A percentile compares a stretch with the other conserved stretches of the same genome.
phyloP scores from a whole-genome alignment of 306 rosid genomes.

The Gastrolobium bilobum region DNA sequence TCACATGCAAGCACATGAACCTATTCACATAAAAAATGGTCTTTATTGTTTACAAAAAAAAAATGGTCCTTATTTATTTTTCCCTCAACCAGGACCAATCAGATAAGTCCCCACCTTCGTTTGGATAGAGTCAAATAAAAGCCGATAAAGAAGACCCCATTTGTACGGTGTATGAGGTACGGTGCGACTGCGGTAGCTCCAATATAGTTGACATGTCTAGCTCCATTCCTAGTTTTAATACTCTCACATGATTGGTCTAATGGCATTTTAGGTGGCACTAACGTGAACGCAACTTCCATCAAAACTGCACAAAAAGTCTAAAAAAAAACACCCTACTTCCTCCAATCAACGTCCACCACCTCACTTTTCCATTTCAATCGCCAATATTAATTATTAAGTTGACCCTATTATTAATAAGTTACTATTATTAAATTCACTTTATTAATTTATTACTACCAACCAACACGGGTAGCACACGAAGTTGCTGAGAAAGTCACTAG shows the following conservation, averaged over 20 bases:
- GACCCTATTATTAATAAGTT: slow-evolving; percentile 42
- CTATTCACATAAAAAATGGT: not conserved
- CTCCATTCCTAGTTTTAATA: slow-evolving; percentile 40
- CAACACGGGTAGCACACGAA: slow-evolving; percentile 44
- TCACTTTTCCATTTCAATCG: slow-evolving; percentile 31
- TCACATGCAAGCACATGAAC: slow-evolving; percentile 70
- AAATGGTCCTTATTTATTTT: not conserved
- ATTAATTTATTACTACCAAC: slow-evolving; percentile 28
- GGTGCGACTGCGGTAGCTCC: slow-evolving; percentile 49
- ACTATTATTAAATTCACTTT: not conserved
- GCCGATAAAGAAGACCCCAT: slow-evolving; percentile 50
- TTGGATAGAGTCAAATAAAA: slow-evolving; percentile 46
- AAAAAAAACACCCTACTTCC: slow-evolving; percentile 48
- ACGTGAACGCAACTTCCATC: slow-evolving; percentile 53
- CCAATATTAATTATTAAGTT: slow-evolving; percentile 49
- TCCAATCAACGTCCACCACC: slow-evolving; percentile 53
- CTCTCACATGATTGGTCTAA: slow-evolving; percentile 59
- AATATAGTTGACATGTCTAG: slow-evolving; percentile 50
- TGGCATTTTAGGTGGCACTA: slow-evolving; percentile 48
- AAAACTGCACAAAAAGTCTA: slow-evolving; percentile 51
- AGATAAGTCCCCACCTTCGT: not conserved
- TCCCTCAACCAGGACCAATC: not conserved
- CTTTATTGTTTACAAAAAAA: not conserved
- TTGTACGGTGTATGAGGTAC: slow-evolving; percentile 81
- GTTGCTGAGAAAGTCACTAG: slow-evolving; percentile 65